Conservation (phyloP, 2,329 filamentous ascomycete species). For the Trichoderma cornu-damae region DNA sequence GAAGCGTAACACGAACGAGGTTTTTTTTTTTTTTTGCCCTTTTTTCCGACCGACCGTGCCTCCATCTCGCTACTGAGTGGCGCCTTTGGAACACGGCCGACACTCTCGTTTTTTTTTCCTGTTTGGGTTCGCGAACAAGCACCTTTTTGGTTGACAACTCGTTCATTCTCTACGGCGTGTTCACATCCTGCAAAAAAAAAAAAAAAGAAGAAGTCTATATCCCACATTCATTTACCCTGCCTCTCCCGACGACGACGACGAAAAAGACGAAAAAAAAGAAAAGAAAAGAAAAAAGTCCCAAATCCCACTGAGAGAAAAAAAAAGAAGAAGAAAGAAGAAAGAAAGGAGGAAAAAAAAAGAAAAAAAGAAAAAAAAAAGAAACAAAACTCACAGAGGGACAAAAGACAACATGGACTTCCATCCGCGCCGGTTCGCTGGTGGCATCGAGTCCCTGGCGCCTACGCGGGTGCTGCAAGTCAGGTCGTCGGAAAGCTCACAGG, state of each 20-base stretch:
- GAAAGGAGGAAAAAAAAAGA: neutral
- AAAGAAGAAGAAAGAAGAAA: neutral
- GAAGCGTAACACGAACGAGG: slow-evolving; percentile 8
- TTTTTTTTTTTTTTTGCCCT: slow-evolving; percentile 8
- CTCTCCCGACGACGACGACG: neutral
- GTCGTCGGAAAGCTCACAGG: slow-evolving; percentile 27
- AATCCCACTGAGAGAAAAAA: neutral
- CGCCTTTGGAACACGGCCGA: slow-evolving; percentile 14
- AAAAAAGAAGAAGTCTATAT: too few relatives aligned
- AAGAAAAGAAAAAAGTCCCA: neutral
- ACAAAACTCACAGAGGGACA: too few relatives aligned
- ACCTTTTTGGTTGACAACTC: slow-evolving; percentile 7
- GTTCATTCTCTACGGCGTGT: slow-evolving; percentile 9
- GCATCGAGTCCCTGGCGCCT: slow-evolving; percentile 28
- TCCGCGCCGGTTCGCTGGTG: slow-evolving; percentile 30
- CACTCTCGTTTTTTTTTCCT: slow-evolving; percentile 4
- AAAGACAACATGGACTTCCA: slow-evolving; percentile 33
- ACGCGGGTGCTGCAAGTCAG: slow-evolving; percentile 32
- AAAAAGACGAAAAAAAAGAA: neutral
- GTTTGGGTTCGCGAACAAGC: slow-evolving; percentile 3
- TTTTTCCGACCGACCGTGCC: slow-evolving; percentile 11
- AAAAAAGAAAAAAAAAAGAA: neutral
- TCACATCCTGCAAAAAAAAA: neutral
- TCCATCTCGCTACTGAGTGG: slow-evolving; percentile 13
- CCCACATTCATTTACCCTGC: neutral